A percentile compares a stretch with the other conserved stretches of the same genome.
These are phyloP conservation scores for Melaleuca alternifolia DNA, from an alignment of 345 rosid genomes.

Conservation along the genomic window DNA sequence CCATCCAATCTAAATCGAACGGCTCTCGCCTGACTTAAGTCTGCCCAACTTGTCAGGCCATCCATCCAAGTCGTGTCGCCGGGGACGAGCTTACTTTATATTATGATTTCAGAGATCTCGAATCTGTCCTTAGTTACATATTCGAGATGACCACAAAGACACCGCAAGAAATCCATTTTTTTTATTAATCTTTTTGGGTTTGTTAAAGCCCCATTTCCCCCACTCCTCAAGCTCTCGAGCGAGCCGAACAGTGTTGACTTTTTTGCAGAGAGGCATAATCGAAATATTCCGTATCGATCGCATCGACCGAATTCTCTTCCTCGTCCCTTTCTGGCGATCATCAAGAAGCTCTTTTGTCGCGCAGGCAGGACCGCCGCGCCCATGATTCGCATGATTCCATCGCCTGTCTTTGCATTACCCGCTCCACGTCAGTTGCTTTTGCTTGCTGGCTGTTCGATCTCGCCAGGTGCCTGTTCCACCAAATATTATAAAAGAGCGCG, in stretches of 20 bases:
- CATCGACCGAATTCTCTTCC: neutral
- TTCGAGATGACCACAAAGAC: neutral
- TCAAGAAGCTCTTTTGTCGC: neutral
- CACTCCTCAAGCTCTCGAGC: no score
- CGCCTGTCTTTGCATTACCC: neutral
- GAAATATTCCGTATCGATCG: neutral
- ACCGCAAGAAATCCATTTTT: neutral
- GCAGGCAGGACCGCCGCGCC: neutral
- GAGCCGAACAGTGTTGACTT: neutral
- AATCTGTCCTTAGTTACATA: neutral
- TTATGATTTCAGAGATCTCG: neutral
- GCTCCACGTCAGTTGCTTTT: neutral
- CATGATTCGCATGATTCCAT: neutral
- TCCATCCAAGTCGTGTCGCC: no score
- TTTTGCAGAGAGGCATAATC: no score
- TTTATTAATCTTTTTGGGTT: no score
- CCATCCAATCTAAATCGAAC: no score
- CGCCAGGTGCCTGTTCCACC: neutral
- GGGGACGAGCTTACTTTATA: neutral
- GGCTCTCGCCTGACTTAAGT: no score
- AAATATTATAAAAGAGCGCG: no score
- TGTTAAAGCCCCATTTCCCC: no score
- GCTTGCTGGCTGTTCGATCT: neutral
- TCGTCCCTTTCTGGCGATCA: neutral
- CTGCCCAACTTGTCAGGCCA: no score